Conservation (phyloP, 2,329 filamentous ascomycete species). For the Pyrenochaeta sp. region DNA sequence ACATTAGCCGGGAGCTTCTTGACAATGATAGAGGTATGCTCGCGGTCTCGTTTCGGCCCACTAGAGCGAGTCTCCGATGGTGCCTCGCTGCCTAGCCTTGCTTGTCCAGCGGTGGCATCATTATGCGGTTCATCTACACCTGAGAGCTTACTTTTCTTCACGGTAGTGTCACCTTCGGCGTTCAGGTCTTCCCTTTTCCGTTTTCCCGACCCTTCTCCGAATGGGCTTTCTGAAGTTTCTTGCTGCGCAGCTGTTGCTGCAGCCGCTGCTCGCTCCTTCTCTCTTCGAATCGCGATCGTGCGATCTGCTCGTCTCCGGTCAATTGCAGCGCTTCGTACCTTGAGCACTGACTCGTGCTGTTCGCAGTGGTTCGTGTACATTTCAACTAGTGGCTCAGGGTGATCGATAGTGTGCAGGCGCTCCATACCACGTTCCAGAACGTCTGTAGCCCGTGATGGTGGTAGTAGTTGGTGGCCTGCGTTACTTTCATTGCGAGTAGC, state of each 20-base stretch:
- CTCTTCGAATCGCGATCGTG: conserved; percentile 63
- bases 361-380: conserved; percentile 83
- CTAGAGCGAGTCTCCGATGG: conserved; percentile 41
- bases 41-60: conserved; percentile 79
- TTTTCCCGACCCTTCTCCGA: conserved; percentile 66
- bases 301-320: conserved; percentile 70
- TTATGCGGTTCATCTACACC: conserved; percentile 37
- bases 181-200: conserved; percentile 71
- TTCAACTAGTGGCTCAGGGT: conserved; percentile 78
- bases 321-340: conserved; percentile 77
- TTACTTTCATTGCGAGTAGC: conserved; percentile 60
- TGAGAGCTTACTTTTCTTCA: conserved; percentile 71
- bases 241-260: conserved; percentile 56
- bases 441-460: conserved; percentile 76
- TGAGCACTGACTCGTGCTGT: conserved; percentile 83
- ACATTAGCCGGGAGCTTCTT: conserved; percentile 76
- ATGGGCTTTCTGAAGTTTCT: conserved; percentile 24
- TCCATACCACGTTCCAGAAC: conserved; percentile 77
- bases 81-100: conserved; percentile 42
- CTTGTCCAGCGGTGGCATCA: conserved; percentile 22
- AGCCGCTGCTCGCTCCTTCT: conserved; percentile 66
- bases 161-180: conserved; percentile 61
- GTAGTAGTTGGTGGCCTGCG: conserved; percentile 58
- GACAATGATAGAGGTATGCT: conserved; percentile 86
- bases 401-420: conserved; percentile 70